Evolutionary conservation across 2,329 filamentous ascomycete species (phyloP), one percentile per base, ranked within the genome.

Genomic region (Fusarium nisikadoi): DNA sequence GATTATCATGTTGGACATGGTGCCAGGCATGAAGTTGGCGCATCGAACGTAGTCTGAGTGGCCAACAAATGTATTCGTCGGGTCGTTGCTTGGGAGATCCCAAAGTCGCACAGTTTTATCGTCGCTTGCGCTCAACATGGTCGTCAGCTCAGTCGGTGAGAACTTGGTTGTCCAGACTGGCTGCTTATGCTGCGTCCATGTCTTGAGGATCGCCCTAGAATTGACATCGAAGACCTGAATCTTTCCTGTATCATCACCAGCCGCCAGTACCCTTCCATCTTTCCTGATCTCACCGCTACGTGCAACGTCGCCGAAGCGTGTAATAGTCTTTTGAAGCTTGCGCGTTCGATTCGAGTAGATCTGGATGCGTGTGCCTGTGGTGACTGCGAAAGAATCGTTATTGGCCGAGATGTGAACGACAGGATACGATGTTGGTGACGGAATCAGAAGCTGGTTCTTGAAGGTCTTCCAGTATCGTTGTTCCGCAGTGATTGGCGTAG

Each of bases 381-480:
- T 98, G 68, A 98, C 93, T 62, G 94, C 95, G 81, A 99, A 98
- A 62, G 92, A 87, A 79, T 94, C 92, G 81, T 87, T 88, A 76
- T 83, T 85, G 83, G 91, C 92, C 54, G 93, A 95, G 81, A 99
- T 97, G 81, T 97, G 92, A 38, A 94, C 97, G 77, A 99, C 90
- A 49, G 94, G 93, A 80, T 93, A 94, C 79, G 94, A 93, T 72
- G 96, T 94, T 72, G 95, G 94, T 71, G 95, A 97, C 49, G 96
- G 93, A 70, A 98, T 91, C 69, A 95, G 91, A 64, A 97, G 90
- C 74, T 95, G 93, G 75, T 95, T 96, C 84, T 94, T 94, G 86
- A 99, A 99, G 17, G 93, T 92, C 80, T 92, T 93, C 97, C 97
- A 99, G 87, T 98, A 98, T 74, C 92, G 89, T 84, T 98, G 95